Percentiles rank a stretch among this genome's conserved stretches.
phyloP scores from a whole-genome alignment of 164 flowering plant genomes.

The Liquidambar formosana region DNA sequence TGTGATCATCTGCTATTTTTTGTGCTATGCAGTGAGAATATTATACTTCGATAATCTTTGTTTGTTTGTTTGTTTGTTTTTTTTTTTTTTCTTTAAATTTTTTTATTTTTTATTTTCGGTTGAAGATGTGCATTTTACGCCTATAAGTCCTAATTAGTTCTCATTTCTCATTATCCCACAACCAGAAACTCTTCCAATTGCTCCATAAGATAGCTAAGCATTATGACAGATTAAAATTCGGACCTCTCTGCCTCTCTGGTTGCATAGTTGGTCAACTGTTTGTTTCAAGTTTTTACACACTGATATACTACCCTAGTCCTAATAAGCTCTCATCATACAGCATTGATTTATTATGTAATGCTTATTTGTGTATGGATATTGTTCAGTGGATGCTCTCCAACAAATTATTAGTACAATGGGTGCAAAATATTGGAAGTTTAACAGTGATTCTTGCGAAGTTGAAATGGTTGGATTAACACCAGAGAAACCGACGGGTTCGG shows the following conservation, averaged over 20 bases:
- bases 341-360: neutral
- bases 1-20: too few relatives aligned
- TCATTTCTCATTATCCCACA: neutral
- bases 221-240: neutral
- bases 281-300: neutral
- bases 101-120: too few relatives aligned
- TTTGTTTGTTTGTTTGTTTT: too few relatives aligned
- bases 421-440: constrained; percentile 44
- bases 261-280: neutral
- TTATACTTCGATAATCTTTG: too few relatives aligned
- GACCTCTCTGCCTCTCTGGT: neutral
- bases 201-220: neutral
- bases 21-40: too few relatives aligned
- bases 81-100: too few relatives aligned
- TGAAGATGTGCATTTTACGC: neutral
- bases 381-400: constrained; percentile 32
- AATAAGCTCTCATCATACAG: neutral
- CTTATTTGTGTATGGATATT: neutral
- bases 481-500: constrained; percentile 21
- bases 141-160: neutral
- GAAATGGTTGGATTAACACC: constrained; percentile 20
- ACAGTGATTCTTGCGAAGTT: constrained; percentile 32
- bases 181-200: neutral
- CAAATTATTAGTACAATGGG: constrained; percentile 40
- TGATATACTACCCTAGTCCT: too few relatives aligned